A percentile compares a stretch with the other conserved stretches of the same genome.
Evolutionary conservation across 1,284 basidiomycete genomes (phyloP).

Genomic region (Malassezia psittaci): DNA sequence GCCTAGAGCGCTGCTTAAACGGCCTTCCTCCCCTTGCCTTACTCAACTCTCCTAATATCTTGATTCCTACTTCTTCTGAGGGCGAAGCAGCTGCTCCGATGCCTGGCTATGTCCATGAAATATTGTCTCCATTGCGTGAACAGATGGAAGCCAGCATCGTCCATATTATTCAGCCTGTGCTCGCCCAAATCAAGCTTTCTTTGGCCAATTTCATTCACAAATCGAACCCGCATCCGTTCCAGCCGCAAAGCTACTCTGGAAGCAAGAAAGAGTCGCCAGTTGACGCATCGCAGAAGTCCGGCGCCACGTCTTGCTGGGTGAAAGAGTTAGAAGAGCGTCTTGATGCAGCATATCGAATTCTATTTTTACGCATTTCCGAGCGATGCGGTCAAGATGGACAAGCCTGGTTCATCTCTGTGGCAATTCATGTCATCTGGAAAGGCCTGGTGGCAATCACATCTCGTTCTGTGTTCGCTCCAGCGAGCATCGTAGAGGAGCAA

Average conservation of each 20-base stretch:
- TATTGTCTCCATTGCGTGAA: conserved; percentile 43
- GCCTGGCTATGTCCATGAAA: conserved; percentile 43
- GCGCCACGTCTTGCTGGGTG: conserved; percentile 21
- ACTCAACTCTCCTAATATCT: conserved; percentile 23
- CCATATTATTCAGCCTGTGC: conserved; percentile 43
- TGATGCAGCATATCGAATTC: conserved; percentile 32
- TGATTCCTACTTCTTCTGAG: conserved; percentile 26
- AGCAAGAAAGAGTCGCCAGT: not conserved
- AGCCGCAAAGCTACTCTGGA: conserved; percentile 4
- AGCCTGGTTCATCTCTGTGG: conserved; percentile 45
- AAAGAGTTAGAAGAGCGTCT: conserved; percentile 40
- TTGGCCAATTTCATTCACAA: conserved; percentile 28
- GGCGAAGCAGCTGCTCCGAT: conserved; percentile 27
- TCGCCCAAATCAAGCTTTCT: conserved; percentile 28
- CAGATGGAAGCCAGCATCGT: conserved; percentile 45
- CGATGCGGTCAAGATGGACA: conserved; percentile 42
- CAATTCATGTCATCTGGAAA: conserved; percentile 44
- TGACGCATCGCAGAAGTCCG: not conserved
- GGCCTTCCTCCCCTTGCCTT: conserved; percentile 19
- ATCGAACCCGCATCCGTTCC: conserved; percentile 33
- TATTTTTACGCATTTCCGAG: conserved; percentile 38
- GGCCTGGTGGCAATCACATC: conserved; percentile 38
- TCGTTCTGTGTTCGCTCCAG: conserved; percentile 22
- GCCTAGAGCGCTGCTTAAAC: conserved; percentile 42
- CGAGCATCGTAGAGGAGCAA: conserved; percentile 9